Evolutionary conservation across 2,329 filamentous ascomycete species (phyloP).

Genomic region (Geoglossum cookeanum): DNA sequence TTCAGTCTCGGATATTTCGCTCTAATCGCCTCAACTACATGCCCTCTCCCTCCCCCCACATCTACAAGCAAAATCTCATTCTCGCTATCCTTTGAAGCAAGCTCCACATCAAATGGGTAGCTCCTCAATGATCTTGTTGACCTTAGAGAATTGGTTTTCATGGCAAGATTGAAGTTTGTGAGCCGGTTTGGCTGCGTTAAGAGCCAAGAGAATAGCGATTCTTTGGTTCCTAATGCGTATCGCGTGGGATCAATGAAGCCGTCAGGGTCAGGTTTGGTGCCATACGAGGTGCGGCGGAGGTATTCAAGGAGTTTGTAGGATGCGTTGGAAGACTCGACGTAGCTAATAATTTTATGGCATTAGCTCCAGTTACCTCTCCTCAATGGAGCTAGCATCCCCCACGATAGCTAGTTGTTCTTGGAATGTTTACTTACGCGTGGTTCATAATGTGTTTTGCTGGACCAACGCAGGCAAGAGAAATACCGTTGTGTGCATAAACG

Average conservation of each 20-base stretch:
- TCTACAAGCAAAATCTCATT: constrained; percentile 22
- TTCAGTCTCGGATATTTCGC: constrained; percentile 11
- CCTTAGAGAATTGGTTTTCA: background rate
- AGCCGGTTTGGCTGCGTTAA: background rate
- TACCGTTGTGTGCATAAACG: background rate
- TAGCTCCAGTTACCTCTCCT: background rate
- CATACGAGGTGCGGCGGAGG: background rate
- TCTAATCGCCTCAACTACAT: constrained; percentile 19
- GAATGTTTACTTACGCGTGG: background rate
- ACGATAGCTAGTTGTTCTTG: no score
- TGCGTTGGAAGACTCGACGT: background rate
- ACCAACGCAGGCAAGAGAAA: background rate
- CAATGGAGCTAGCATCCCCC: background rate
- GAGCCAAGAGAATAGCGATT: background rate
- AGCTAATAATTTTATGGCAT: background rate
- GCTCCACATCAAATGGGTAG: background rate
- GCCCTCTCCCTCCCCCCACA: constrained; percentile 23
- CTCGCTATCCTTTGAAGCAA: constrained; percentile 5
- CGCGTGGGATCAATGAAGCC: constrained; percentile 10
- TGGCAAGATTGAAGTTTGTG: background rate
- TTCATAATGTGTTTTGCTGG: background rate
- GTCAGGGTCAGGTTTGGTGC: background rate
- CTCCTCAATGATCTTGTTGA: background rate
- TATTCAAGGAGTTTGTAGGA: background rate
- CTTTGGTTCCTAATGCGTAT: constrained; percentile 7